Evolutionary conservation across 192 early-diverging fungal species (phyloP), one percentile per base, ranked within the genome.

Genomic region (Phycomyces nitens): DNA sequence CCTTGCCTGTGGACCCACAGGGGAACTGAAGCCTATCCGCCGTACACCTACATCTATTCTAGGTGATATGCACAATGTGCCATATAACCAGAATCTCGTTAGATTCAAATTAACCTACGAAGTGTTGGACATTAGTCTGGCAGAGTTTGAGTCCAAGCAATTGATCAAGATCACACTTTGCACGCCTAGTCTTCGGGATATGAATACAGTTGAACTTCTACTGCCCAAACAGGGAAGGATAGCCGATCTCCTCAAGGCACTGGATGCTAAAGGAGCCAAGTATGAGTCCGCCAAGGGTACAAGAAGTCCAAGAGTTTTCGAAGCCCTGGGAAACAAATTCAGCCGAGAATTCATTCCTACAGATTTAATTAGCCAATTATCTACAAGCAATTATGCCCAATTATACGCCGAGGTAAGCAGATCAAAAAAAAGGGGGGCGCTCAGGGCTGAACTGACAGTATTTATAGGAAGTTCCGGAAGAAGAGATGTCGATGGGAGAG

Each of bases 91-190:
- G 22, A 27, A 60, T 24, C 1, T 20, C 16, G 42, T 10, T 5
- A 41, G 16, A 24, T 18, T 20, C 15, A 43, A 29, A 11, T 60
- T 99, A 9, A 83, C 79, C 59, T 99, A 95, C 72, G 94, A 99
- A 70, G 79, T 92, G 49, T 59, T 97, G 51, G 89, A 94, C 34
- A 80, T 94, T 20, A 79, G 84, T 40, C 79, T 97, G 18, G 68
- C 78, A 22, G 93, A 99, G 73, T 72, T 97, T 21, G 94, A 97
- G 58, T 86, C 64, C 34, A 94, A 94, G 72, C 81, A 86, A 41
- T 69, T 65, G 52, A 59, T 95, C 11, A 88, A 86, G 29, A 78
- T 96, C 6, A 80, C 67, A 11, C 91, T 77, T 68, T 76, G 93
- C 15, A 86, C 88, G 41, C 78, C 77, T 3, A 77, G 74, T 18